Conservation (phyloP, 805 yeast species). For the Brettanomyces bruxellensis region DNA sequence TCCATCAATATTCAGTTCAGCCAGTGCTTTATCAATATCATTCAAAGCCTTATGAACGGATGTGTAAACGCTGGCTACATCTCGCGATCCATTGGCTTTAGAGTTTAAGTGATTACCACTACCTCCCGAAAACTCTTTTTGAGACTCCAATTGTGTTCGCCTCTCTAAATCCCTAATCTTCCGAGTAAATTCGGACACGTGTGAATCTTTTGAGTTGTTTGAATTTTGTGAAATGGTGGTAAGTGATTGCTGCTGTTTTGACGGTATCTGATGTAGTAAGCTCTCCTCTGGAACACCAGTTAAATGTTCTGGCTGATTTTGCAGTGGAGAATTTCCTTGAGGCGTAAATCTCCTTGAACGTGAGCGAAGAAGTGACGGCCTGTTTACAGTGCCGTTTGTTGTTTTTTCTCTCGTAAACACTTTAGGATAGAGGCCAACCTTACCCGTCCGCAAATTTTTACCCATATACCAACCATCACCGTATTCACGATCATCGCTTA, state of each 20-base stretch:
- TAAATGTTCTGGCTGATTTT: background rate
- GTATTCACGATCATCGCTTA: constrained; percentile 88
- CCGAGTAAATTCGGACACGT: background rate
- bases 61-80: constrained; percentile 18
- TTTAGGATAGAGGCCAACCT: constrained; percentile 86
- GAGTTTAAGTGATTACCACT: background rate
- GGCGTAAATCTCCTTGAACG: constrained; percentile 44
- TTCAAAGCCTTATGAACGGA: constrained; percentile 48
- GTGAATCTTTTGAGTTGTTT: background rate
- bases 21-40: constrained; percentile 66
- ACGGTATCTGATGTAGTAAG: background rate
- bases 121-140: background rate
- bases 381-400: constrained; percentile 5
- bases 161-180: background rate
- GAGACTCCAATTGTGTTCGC: background rate
- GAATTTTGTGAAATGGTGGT: background rate
- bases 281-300: constrained; percentile 1
- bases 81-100: background rate
- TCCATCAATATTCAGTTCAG: constrained; percentile 38
- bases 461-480: constrained; percentile 98
- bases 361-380: constrained; percentile 42
- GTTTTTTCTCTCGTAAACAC: constrained; percentile 52
- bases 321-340: constrained; percentile 7
- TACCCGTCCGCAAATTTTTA: constrained; percentile 57
- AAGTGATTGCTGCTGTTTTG: background rate